These are phyloP conservation scores for Nicotiana paniculata DNA, from an alignment of 257 asterid species.

Conservation along the genomic window DNA sequence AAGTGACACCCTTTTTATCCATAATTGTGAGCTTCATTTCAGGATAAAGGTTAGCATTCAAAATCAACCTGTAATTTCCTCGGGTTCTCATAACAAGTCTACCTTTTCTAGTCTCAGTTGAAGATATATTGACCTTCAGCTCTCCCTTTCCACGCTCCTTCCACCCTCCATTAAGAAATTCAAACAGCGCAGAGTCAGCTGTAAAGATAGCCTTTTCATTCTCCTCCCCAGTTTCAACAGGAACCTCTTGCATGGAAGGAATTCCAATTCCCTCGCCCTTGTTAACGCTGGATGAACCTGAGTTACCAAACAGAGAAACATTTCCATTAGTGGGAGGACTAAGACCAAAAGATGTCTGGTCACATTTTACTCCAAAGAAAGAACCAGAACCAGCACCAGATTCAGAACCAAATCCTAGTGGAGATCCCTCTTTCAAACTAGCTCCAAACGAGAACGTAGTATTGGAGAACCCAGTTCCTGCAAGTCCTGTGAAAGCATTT, in stretches of 20 bases:
- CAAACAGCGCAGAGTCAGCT: conserved; percentile 68
- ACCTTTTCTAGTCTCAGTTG: conserved; percentile 50
- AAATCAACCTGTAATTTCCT: conserved; percentile 75
- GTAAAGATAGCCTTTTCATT: conserved; percentile 57
- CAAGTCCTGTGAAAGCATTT: conserved; percentile 83
- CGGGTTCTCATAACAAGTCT: conserved; percentile 83
- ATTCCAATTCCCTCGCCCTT: conserved; percentile 43
- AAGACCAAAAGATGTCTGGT: conserved; percentile 12
- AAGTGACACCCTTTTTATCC: conserved; percentile 91
- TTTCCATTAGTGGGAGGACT: conserved; percentile 22
- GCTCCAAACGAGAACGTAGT: conserved; percentile 76
- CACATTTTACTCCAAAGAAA: conserved; percentile 11
- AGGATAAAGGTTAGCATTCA: conserved; percentile 82
- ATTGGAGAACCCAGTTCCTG: conserved; percentile 81
- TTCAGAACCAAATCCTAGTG: conserved; percentile 24
- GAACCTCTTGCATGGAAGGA: conserved; percentile 52
- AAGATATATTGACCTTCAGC: conserved; percentile 58
- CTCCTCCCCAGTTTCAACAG: conserved; percentile 76
- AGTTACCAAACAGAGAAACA: conserved; percentile 40
- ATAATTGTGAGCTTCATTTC: conserved; percentile 84
- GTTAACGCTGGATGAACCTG: conserved; percentile 21
- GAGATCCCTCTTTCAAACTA: conserved; percentile 41
- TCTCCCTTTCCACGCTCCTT: conserved; percentile 97
- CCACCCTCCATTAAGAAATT: conserved; percentile 65
- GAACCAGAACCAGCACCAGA: conserved; percentile 5